phyloP scores from a whole-genome alignment of 306 rosid genomes.

The Adenanthera pavonina region DNA sequence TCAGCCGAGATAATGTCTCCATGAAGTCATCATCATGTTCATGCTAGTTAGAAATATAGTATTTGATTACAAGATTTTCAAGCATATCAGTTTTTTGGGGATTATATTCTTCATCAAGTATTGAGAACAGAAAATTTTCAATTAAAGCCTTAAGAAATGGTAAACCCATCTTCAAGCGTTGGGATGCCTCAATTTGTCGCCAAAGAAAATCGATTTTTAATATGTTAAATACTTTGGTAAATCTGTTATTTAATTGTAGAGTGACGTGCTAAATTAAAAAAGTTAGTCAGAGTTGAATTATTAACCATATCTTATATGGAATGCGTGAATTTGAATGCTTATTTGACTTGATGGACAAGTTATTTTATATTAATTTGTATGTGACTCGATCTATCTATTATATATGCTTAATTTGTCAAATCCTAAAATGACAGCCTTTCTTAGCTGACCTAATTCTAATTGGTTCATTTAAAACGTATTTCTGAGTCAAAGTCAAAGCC shows the following conservation, averaged over 20 bases:
- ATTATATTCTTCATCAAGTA: neutral
- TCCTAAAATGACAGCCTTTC: neutral
- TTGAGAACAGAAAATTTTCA: neutral
- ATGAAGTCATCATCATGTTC: neutral
- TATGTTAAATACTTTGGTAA: neutral
- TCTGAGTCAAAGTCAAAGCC: neutral
- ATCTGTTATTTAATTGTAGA: neutral
- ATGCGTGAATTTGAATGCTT: constrained; percentile 17
- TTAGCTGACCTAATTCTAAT: neutral
- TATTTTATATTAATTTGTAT: neutral
- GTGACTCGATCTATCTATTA: neutral
- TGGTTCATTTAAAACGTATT: neutral
- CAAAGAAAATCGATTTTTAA: neutral
- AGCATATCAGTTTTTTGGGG: neutral
- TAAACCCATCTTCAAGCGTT: neutral
- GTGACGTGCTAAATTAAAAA: neutral
- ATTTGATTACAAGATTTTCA: neutral
- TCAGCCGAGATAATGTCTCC: neutral
- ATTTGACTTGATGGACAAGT: neutral
- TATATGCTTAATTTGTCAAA: neutral
- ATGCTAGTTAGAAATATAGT: neutral
- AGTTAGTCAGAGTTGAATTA: neutral
- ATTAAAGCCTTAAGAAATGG: neutral
- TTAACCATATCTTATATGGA: neutral
- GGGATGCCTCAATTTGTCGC: neutral